Base-by-base conservation (phyloP, 331 rosid species). In the Arachis monticola region DNA sequence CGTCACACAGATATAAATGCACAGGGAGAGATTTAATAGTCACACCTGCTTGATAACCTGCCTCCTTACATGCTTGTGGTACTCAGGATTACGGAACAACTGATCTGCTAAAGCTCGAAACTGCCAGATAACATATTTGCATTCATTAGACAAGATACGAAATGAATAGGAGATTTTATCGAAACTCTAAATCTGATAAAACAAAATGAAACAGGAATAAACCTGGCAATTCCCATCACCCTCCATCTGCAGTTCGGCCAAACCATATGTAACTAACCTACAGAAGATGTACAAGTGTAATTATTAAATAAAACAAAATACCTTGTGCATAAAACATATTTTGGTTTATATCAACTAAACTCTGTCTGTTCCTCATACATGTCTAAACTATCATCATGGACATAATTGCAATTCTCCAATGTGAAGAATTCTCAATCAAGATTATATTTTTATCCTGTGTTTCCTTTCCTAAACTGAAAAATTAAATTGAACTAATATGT, bases 141-240 rank as follows among this genome's bases (percentile, higher is more conserved):
- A 81, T 17, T 60, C 45, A 56, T 79, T 69, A 48, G 70, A 45
- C 14, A 63, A 60, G 70, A 64, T 51, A 77, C 67, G 35, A 35
- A 69, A 60, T 55, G 38, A 60, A 46, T 76, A 51, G 27, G 61
- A 47, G 56, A 47, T 22, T 59, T 13, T 47, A 58, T 4, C 8
- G 22, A 9, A 60, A 68, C 62, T 52, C 41, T 70, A 85, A 85
- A 76, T 64, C 17, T 63, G 60, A 46, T 59, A 0, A 53, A 53
- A 53, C 6, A 5, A 53, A 53, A n/a, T 6, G 8, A 55, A 71
- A 45, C 68, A 7, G 46, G 10, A n/a, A 8, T 72, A 64, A 75
- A 95, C 99, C 99, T 95, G 99, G 72, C 99, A 95, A 84, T 95
- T 95, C 77, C 97, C 99, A 79, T 95, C 99, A 75, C 99, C 99